Conservation (phyloP, 148 eudicot genomes). For the Camellia japonica region DNA sequence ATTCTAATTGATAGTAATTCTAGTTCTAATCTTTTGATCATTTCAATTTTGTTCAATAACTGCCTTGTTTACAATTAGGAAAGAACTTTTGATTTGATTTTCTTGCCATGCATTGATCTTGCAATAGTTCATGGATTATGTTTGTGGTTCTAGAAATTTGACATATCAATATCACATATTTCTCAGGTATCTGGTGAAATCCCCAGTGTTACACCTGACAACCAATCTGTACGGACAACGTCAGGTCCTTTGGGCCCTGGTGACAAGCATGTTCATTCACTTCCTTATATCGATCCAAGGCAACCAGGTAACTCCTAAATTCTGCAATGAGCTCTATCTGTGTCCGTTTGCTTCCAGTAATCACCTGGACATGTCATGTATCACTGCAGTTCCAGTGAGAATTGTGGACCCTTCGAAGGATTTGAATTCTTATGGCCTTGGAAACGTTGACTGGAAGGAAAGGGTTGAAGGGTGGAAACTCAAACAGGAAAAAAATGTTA, state of each 20-base stretch:
- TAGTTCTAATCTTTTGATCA: neutral
- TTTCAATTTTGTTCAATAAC: neutral
- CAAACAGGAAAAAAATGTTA: conserved; percentile 80
- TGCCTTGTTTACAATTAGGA: neutral
- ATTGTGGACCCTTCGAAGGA: conserved; percentile 97
- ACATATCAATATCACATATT: conserved; percentile 11
- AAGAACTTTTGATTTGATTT: neutral
- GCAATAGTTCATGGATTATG: neutral
- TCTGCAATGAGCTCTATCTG: neutral
- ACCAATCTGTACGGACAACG: conserved; percentile 80
- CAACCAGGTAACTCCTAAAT: conserved; percentile 63
- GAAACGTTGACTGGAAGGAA: conserved; percentile 98
- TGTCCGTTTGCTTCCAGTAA: neutral
- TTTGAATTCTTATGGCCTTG: conserved; percentile 88
- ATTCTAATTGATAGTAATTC: neutral
- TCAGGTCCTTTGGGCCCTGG: conserved; percentile 90
- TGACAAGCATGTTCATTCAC: conserved; percentile 69
- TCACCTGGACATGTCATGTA: conserved; percentile 14
- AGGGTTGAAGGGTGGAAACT: conserved; percentile 98
- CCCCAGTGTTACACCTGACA: conserved; percentile 78
- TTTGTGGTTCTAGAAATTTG: neutral
- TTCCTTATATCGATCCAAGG: conserved; percentile 81
- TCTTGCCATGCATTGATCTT: conserved; percentile 3
- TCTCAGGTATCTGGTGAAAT: conserved; percentile 90
- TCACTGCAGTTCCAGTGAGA: conserved; percentile 79